Base-by-base conservation (phyloP, 352 stramenopile genomes). In the Phytophthora sp. region DNA sequence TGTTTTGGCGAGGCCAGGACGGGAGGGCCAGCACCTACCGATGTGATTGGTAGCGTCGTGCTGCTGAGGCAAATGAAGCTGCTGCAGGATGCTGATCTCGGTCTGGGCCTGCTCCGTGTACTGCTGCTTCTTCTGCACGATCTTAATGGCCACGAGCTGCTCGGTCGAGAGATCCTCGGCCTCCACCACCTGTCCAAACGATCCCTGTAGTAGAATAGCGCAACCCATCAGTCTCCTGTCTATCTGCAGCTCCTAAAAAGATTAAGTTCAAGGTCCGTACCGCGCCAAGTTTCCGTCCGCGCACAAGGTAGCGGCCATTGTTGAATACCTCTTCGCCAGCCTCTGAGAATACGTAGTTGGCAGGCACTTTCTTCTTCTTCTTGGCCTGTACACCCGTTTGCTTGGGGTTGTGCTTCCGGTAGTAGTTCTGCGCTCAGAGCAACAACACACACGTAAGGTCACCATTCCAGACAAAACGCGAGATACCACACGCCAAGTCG, bases 41-140 rank as follows among this genome's bases (percentile, higher is more conserved):
- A 99, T 98, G 77, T 97, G 95, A 66, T 82, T 98, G 77, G 55
- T 96, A 61, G 72, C 98, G 46, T 71, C 66, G 30, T 76, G 67
- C n/a, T 77, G 60, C 23, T 74, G 59, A 4, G 92, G 89, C 21
- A 87, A 53, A 52, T 95, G 89, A 16, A 99, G 82, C 60, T 90
- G 77, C 51, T 97, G 82, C 53, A 99, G 75, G 20, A 99, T 91
- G 49, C 86, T 86, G 66, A 99, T 98, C 79, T 99, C 98, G 9
- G 91, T 98, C 84, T 98, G 94, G 6, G 97, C 97, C 71, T 99
- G 98, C 49, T 94, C 77, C 20, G 93, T 91, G 70, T 99, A 99
- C 45, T 97, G 91, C 67, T 97, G 97, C 64, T 98, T 98, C 71
- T 95, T 99, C 82, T 99, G 99, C 53, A 99, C 98, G 60, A 99